Evolutionary conservation across 352 stramenopile genomes (phyloP), one percentile per base, ranked within the genome.

Genomic region (Lagenidium giganteum): DNA sequence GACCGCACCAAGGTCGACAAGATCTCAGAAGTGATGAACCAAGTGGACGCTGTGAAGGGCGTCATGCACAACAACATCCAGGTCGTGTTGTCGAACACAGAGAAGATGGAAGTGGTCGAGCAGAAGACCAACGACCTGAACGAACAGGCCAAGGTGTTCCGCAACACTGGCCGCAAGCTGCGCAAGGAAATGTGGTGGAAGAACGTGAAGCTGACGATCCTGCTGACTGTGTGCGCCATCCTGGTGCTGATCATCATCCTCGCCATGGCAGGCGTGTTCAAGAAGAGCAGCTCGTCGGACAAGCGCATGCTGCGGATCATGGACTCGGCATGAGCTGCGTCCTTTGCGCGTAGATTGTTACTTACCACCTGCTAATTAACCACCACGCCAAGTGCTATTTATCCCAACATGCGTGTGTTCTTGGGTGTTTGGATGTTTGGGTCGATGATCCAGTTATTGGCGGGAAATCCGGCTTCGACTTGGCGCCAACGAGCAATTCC

Each of bases 61-160:
- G 71, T 87, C 32, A 93, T 93, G 81, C 78, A 91, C 62, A 82
- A 91, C 44, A 93, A 90, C 49, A 91, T 93, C 38, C 73, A 93
- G 40, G 74, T 93, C 30, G 81, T 91, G 36, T 53, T 93, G 17
- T 82, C 73, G 29, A 91, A 91, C 59, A 93, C 78, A 12, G 81
- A 93, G 61, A 93, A 93, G 59, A 90, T 93, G 76, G 78, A 93
- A 39, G 66, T 85, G 23, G 76, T 93, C 12, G 78, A 93, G 53
- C 78, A 91, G 46, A 93, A 91, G 58, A 87, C 78, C 34, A 91
- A 87, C 47, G 81, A 91, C 51, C 64, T 93, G 37, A 91, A 83
- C 54, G 78, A 91, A 48, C 81, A 93, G 38, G 81, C 78, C 52
- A 93, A 91, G 47, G 76, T 91, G 27, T 93, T 91, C 35, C 74